A percentile compares a stretch with the other conserved stretches of the same genome.
Conservation (phyloP, 495 filamentous ascomycete genomes). For the Entonaema liquescens region DNA sequence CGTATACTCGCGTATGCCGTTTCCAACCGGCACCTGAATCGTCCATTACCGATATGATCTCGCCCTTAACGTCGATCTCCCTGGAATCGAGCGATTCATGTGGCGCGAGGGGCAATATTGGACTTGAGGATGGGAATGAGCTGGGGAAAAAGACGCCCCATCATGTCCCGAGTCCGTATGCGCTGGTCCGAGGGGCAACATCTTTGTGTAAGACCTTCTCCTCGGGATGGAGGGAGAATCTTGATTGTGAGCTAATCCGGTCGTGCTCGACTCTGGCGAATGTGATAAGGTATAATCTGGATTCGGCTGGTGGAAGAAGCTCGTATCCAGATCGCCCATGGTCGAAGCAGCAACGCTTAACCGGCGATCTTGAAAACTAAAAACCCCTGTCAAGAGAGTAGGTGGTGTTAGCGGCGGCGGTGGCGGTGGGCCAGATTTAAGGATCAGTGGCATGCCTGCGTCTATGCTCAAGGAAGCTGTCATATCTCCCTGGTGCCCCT, state of each 20-base stretch:
- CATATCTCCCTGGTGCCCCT: conserved; percentile 18
- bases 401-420: conserved; percentile 54
- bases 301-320: conserved; percentile 53
- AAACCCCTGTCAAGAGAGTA: conserved; percentile 42
- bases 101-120: conserved; percentile 48
- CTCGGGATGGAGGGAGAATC: conserved; percentile 45
- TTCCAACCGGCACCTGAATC: conserved; percentile 57
- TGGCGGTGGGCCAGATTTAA: conserved; percentile 48
- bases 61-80: conserved; percentile 53
- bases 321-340: conserved; percentile 47
- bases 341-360: conserved; percentile 51
- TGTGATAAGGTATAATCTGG: conserved; percentile 48
- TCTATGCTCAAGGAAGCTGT: conserved; percentile 19
- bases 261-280: conserved; percentile 43
- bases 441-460: conserved; percentile 35
- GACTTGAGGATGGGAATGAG: conserved; percentile 55
- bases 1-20: conserved; percentile 60
- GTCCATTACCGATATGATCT: conserved; percentile 57
- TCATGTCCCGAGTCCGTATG: conserved; percentile 22
- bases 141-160: conserved; percentile 48
- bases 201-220: conserved; percentile 55
- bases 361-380: conserved; percentile 52
- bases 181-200: conserved; percentile 45
- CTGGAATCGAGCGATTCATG: conserved; percentile 43
- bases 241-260: conserved; percentile 39